Evolutionary conservation across 202 grass and related monocot genomes (phyloP), one percentile per base, ranked within the genome.

Genomic region (Miscanthus sacchariflorus): DNA sequence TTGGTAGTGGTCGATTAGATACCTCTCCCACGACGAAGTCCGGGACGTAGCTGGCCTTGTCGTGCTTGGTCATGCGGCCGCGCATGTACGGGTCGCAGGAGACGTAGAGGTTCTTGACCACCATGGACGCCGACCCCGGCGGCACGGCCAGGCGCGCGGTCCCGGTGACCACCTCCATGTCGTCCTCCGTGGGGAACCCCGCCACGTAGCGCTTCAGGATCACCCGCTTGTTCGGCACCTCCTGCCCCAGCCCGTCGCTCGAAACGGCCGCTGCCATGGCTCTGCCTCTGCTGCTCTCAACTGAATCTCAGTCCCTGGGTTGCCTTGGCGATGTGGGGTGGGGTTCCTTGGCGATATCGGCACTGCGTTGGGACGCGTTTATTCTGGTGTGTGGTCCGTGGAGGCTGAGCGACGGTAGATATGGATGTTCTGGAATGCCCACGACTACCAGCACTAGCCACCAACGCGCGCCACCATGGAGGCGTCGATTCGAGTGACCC

Each of bases 41-140:
- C 25, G 70, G 56, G 18, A 82, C 17, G 40, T 90, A 92, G 46
- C 70, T 83, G 0, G 87, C 39, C 0, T 12, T 45, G 4, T 86
- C 67, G 52, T 92, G 84, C 58, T 81, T 85, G n/a, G 70, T 90
- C 91, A 95, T 95, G 13, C 84, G 86, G 12, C 17, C 0, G 30
- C 88, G 82, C 86, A 90, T 95, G 85, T 84, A 95, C 0, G 93
- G 93, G 75, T 95, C 93, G 64, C 88, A 95, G 0, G 93, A 95
- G 35, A 95, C 74, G 79, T 95, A 95, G 38, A 95, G 80, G 74
- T 95, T 95, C 80, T 84, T 95, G 30, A 95, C 45, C 18, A 95
- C 38, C 7, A 72, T 82, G 36, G 56, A 84, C 58, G 42, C 18
- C 42, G 88, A 78, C 24, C 82, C 90, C 2, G 82, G 46, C 46